Conservation (phyloP, 352 stramenopile species). For the Pythium pyrilobum region DNA sequence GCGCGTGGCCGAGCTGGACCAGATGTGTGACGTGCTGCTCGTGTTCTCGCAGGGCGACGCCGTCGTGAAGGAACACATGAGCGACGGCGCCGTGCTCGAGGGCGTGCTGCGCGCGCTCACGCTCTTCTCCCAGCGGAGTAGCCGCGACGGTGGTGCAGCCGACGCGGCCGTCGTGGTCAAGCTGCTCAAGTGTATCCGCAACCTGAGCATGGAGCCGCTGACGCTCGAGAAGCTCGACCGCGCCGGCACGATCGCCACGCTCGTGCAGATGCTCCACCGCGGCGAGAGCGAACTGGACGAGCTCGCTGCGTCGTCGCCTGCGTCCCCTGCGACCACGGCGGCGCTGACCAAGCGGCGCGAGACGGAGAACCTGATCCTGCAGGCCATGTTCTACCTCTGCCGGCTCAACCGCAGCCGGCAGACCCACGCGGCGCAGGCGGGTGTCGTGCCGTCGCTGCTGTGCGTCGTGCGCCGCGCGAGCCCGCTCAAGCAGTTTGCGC, state of each 20-base stretch:
- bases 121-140: constrained; percentile 13
- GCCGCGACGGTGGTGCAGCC: background rate
- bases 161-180: constrained; percentile 52
- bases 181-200: constrained; percentile 81
- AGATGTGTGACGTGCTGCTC: constrained; percentile 86
- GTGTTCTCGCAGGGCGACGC: constrained; percentile 90
- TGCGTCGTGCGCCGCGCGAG: constrained; percentile 79
- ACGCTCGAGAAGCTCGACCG: constrained; percentile 87
- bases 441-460: constrained; percentile 88
- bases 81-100: constrained; percentile 70
- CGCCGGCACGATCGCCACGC: constrained; percentile 80
- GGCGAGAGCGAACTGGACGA: constrained; percentile 2
- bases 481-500: constrained; percentile 89
- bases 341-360: constrained; percentile 57
- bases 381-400: constrained; percentile 92
- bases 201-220: constrained; percentile 89
- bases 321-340: constrained; percentile 8
- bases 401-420: constrained; percentile 90
- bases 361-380: constrained; percentile 88
- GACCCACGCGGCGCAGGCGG: constrained; percentile 82
- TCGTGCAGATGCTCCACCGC: constrained; percentile 78
- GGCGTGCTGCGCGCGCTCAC: constrained; percentile 53
- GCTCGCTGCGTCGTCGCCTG: constrained; percentile 16
- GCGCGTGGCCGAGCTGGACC: constrained; percentile 63
- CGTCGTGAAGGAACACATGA: constrained; percentile 92